Base-by-base conservation (phyloP, 495 filamentous ascomycete genomes). In the Xylaria sp. region DNA sequence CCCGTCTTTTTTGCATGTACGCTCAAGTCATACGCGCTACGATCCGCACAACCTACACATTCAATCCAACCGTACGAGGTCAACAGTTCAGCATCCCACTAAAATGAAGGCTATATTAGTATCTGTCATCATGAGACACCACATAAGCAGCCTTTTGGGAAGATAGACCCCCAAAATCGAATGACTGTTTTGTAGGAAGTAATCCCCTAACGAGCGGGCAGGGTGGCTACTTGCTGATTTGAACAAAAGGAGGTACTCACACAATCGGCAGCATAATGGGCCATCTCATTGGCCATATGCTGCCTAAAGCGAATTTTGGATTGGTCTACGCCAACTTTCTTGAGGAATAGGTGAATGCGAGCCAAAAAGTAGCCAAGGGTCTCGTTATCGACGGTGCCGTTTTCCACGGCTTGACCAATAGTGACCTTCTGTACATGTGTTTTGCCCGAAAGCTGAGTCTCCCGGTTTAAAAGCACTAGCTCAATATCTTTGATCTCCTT, bases 221-320 rank as follows among this genome's bases (percentile, higher is more conserved):
- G 33, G 19, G 33, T 3, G 29, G 7, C 5, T 7, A 19, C 2
- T 61, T 24, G 4, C 6, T 40, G 24, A 33, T 11, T 5, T 5
- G 37, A 21, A 58, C 7, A n/a, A 24, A 11, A 9, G 26, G 24
- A 43, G 53, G 17, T 5, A 69, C 67, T 69, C 46, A 69, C 67
- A 75, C 90, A 92, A 76, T 92, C 90, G 2, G 86, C 79, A 29
- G 90, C 90, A 68, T 91, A 92, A 77, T 92, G 90, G 21, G 90
- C 90, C 90, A 91, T 92, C 77, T 92, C 90, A 71, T 92, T 91
- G 6, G 87, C 84, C 88, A 92, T 90, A 72, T 92, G 90, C 72
- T 92, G 90, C 69, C 90, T 82, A 75, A 92, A 92, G 44, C 90
- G 86, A 65, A 90, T 80, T 80, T 91, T 92, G 15, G 78, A 80